A percentile compares a stretch with the other conserved stretches of the same genome.
Evolutionary conservation across 352 stramenopile species (phyloP).

Genomic region (Phytophthora tubulina): DNA sequence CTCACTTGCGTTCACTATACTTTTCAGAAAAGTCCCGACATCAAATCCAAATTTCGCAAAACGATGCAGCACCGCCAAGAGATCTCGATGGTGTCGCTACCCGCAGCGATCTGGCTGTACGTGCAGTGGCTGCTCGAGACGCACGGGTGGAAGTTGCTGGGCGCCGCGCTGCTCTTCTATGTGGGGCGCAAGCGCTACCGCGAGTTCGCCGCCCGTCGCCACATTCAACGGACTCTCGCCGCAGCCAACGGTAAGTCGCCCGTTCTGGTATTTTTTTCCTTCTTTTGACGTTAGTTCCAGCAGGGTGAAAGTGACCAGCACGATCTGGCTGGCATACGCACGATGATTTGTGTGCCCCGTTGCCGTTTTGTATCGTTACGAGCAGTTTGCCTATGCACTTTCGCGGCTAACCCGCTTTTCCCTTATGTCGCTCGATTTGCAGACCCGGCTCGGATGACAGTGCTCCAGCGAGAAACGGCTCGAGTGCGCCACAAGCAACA

Average conservation of each 20-base stretch:
- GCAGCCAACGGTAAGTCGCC: slow-evolving; percentile 62
- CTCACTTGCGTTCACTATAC: slow-evolving; percentile 31
- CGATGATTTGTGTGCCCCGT: slow-evolving; percentile 30
- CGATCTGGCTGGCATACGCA: slow-evolving; percentile 30
- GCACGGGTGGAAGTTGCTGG: slow-evolving; percentile 67
- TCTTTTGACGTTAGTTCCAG: slow-evolving; percentile 20
- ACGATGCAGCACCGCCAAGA: slow-evolving; percentile 2
- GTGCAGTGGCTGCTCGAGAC: slow-evolving; percentile 49
- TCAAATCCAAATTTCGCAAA: slow-evolving; percentile 21
- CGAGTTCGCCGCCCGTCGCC: slow-evolving; percentile 38
- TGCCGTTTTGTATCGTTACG: slow-evolving; percentile 26
- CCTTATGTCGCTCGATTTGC: slow-evolving; percentile 8
- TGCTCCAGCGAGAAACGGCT: slow-evolving; percentile 65
- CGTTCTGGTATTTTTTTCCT: slow-evolving; percentile 13
- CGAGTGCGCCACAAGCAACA: slow-evolving; percentile 71
- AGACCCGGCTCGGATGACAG: slow-evolving; percentile 66
- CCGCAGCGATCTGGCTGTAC: slow-evolving; percentile 33
- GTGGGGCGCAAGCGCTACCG: slow-evolving; percentile 39
- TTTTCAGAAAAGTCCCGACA: slow-evolving; percentile 37
- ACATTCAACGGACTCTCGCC: slow-evolving; percentile 45
- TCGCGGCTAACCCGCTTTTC: slow-evolving; percentile 2
- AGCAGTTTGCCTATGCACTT: not conserved
- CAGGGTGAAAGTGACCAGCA: slow-evolving; percentile 6
- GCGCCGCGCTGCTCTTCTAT: slow-evolving; percentile 38
- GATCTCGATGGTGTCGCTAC: slow-evolving; percentile 3